phyloP scores from a whole-genome alignment of 805 yeast species.

The Tetrapisispora nanseiensis region DNA sequence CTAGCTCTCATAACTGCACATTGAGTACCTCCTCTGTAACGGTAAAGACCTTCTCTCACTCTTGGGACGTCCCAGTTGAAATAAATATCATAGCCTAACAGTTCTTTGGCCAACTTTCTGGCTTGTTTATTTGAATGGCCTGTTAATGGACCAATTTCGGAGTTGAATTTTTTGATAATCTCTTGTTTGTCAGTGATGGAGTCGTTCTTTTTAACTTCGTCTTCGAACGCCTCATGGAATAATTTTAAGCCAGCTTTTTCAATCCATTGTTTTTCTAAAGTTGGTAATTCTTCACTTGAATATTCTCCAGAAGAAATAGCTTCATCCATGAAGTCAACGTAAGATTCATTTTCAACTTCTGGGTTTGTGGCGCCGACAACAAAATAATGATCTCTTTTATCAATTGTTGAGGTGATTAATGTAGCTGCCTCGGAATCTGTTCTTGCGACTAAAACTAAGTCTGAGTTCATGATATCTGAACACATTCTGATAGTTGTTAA shows the following conservation, averaged over 20 bases:
- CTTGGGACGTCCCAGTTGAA: constrained; percentile 94
- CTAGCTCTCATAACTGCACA: constrained; percentile 96
- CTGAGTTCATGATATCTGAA: constrained; percentile 87
- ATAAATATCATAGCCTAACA: constrained; percentile 73
- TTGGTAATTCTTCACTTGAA: constrained; percentile 49
- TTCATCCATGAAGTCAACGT: constrained; percentile 66
- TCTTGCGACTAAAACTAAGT: constrained; percentile 82
- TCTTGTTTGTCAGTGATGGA: constrained; percentile 42
- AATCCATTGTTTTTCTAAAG: constrained; percentile 76
- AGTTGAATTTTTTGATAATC: constrained; percentile 54
- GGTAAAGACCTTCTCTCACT: constrained; percentile 93
- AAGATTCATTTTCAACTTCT: constrained; percentile 36
- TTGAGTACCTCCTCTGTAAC: constrained; percentile 92
- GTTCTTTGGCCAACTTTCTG: constrained; percentile 57
- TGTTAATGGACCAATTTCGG: constrained; percentile 64
- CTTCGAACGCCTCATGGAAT: constrained; percentile 86
- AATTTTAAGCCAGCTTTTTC: constrained; percentile 73
- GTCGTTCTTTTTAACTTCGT: constrained; percentile 56
- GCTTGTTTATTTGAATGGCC: constrained; percentile 74
- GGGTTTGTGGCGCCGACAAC: constrained; percentile 88
- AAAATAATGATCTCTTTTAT: constrained; percentile 88
- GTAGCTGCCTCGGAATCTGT: constrained; percentile 98
- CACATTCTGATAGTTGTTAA: constrained; percentile 88
- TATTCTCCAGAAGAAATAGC: constrained; percentile 62
- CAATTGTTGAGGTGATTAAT: constrained; percentile 85